Evolutionary conservation across 352 stramenopile species (phyloP).

Genomic region (Phytophthora sp.): DNA sequence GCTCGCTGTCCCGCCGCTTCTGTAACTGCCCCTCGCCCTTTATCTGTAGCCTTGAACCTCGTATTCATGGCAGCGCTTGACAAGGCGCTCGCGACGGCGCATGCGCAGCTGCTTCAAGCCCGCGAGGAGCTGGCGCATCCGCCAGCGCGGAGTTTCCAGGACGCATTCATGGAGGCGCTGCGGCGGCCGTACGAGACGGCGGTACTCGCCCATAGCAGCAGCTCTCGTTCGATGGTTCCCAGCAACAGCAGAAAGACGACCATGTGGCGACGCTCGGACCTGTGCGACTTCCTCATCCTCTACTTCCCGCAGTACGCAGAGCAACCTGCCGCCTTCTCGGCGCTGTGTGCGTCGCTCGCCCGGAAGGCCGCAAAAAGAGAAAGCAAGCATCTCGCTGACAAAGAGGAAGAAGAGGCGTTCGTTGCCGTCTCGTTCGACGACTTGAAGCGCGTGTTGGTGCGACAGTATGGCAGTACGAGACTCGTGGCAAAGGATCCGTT

Average conservation of each 20-base stretch:
- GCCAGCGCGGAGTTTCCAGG: slow-evolving; percentile 39
- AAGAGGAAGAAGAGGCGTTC: slow-evolving; percentile 4
- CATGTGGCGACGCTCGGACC: slow-evolving; percentile 31
- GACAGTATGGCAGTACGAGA: slow-evolving; percentile 40
- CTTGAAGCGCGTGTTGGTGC: slow-evolving; percentile 47
- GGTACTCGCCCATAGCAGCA: slow-evolving; percentile 3
- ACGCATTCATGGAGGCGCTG: slow-evolving; percentile 46
- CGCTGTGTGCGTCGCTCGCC: slow-evolving; percentile 30
- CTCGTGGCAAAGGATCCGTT: slow-evolving; percentile 47
- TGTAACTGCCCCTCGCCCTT: no score
- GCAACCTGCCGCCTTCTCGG: slow-evolving; percentile 30
- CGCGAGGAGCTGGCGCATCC: slow-evolving; percentile 31
- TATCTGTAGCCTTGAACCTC: slow-evolving; percentile 9
- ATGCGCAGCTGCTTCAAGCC: slow-evolving; percentile 28
- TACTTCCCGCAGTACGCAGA: slow-evolving; percentile 50
- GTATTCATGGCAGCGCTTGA: slow-evolving; percentile 34
- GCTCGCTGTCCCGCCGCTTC: no score
- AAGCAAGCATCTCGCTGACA: background rate
- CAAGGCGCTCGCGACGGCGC: slow-evolving; percentile 24
- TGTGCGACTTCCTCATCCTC: slow-evolving; percentile 39
- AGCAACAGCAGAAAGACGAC: slow-evolving; percentile 6
- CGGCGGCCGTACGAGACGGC: slow-evolving; percentile 32
- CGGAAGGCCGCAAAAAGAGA: slow-evolving; percentile 2
- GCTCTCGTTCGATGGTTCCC: no score
- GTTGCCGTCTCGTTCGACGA: slow-evolving; percentile 41